Evolutionary conservation across 129 eudicot species (phyloP).

Genomic region (Glebionis coronaria): DNA sequence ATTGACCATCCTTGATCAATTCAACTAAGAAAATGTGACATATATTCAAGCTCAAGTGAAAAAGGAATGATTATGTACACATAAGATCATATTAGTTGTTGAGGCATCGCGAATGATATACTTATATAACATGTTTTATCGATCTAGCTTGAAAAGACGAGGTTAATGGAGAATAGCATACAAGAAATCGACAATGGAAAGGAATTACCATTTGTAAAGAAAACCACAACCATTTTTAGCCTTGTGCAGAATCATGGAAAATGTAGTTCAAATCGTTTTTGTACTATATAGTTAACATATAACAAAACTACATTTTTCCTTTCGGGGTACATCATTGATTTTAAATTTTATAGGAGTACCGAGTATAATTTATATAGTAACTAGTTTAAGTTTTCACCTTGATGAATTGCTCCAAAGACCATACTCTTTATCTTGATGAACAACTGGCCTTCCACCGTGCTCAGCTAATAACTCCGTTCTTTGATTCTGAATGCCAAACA

Average conservation of each 20-base stretch:
- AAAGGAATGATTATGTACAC: not conserved
- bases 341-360: not conserved
- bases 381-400: constrained; percentile 45
- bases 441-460: constrained; percentile 34
- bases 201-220: no score
- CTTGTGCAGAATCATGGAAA: constrained; percentile 10
- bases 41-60: not conserved
- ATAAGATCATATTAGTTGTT: not conserved
- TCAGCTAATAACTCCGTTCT: constrained; percentile 33
- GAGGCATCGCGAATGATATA: no score
- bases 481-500: constrained; percentile 54
- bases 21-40: not conserved
- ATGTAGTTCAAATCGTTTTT: not conserved
- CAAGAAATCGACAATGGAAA: no score
- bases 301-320: not conserved
- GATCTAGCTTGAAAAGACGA: no score
- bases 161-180: not conserved
- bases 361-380: not conserved
- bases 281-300: not conserved
- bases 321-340: constrained; percentile 7
- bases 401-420: constrained; percentile 86
- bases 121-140: no score
- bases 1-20: constrained; percentile 13
- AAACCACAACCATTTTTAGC: not conserved
- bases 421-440: constrained; percentile 45